Evolutionary conservation across 2,329 filamentous ascomycete species (phyloP).

Genomic region (Colletotrichum aenigma): DNA sequence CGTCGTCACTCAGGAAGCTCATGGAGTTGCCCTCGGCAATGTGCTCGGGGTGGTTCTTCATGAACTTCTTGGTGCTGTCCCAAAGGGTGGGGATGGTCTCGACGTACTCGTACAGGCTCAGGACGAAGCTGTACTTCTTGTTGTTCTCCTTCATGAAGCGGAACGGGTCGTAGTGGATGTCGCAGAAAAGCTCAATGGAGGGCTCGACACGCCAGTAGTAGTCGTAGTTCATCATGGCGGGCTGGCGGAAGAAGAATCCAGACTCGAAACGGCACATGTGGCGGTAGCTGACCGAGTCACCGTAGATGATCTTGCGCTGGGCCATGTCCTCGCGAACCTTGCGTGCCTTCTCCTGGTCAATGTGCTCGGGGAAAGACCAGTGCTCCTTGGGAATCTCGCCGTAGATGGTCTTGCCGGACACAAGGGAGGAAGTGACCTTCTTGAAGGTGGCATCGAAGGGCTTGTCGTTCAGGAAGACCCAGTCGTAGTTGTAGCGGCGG

Average conservation of each 20-base stretch:
- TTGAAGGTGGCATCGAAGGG: conserved; percentile 94
- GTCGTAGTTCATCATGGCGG: conserved; percentile 93
- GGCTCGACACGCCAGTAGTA: conserved; percentile 99
- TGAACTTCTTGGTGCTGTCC: conserved; percentile 95
- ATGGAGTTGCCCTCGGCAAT: conserved; percentile 84
- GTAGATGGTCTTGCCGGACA: conserved; percentile 93
- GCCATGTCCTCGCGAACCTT: conserved; percentile 95
- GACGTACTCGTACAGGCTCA: conserved; percentile 94
- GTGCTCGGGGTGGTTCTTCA: conserved; percentile 87
- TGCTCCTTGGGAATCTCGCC: conserved; percentile 89
- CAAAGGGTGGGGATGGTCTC: conserved; percentile 97
- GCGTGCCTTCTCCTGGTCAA: conserved; percentile 91
- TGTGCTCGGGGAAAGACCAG: conserved; percentile 96
- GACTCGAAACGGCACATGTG: conserved; percentile 99
- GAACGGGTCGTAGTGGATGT: conserved; percentile 95
- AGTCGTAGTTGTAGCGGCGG: conserved; percentile 94
- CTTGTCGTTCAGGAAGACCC: conserved; percentile 98
- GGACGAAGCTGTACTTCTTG: conserved; percentile 98
- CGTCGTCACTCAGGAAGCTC: conserved; percentile 89
- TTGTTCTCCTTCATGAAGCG: conserved; percentile 93
- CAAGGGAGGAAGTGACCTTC: conserved; percentile 83
- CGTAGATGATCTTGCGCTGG: conserved; percentile 95
- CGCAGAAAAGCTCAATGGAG: conserved; percentile 94
- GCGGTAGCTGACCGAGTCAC: conserved; percentile 93
- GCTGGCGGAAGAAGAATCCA: conserved; percentile 98